A percentile compares a stretch with the other conserved stretches of the same genome.
phyloP scores from a whole-genome alignment of 306 rosid species.

The Dryas octopetala region DNA sequence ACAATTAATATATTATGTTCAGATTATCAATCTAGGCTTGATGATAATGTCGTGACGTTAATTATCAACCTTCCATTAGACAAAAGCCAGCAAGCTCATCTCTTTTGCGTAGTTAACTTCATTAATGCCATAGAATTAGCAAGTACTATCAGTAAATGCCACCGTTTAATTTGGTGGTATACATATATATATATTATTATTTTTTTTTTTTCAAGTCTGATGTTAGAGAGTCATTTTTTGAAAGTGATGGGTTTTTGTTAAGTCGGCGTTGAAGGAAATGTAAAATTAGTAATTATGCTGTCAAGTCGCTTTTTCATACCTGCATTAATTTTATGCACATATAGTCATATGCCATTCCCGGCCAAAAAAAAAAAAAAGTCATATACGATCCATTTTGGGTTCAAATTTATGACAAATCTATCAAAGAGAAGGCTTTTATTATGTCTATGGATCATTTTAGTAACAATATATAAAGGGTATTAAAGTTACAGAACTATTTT shows the following conservation, averaged over 20 bases:
- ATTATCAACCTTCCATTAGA: too few relatives aligned
- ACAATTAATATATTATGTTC: too few relatives aligned
- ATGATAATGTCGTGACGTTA: too few relatives aligned
- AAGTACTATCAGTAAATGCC: not conserved
- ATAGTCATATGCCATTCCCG: not conserved
- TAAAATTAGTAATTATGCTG: constrained; percentile 10
- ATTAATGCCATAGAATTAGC: not conserved
- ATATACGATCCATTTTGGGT: constrained; percentile 8
- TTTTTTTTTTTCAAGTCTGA: not conserved
- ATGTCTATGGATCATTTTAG: not conserved
- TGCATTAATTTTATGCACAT: constrained; percentile 2
- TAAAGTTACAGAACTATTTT: too few relatives aligned
- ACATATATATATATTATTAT: too few relatives aligned
- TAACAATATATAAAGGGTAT: too few relatives aligned
- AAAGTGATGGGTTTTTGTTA: constrained; percentile 9
- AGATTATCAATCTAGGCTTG: too few relatives aligned
- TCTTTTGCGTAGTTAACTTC: not conserved
- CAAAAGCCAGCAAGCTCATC: too few relatives aligned
- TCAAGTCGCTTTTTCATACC: constrained; percentile 25
- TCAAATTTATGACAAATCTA: constrained; percentile 20
- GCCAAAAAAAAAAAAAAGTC: too few relatives aligned
- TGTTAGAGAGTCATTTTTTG: not conserved
- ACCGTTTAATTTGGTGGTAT: too few relatives aligned
- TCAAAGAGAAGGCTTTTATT: constrained; percentile 1
- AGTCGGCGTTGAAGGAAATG: constrained; percentile 12